Evolutionary conservation across 2,329 filamentous ascomycete species (phyloP).

Genomic region (Alternaria gansuensis): DNA sequence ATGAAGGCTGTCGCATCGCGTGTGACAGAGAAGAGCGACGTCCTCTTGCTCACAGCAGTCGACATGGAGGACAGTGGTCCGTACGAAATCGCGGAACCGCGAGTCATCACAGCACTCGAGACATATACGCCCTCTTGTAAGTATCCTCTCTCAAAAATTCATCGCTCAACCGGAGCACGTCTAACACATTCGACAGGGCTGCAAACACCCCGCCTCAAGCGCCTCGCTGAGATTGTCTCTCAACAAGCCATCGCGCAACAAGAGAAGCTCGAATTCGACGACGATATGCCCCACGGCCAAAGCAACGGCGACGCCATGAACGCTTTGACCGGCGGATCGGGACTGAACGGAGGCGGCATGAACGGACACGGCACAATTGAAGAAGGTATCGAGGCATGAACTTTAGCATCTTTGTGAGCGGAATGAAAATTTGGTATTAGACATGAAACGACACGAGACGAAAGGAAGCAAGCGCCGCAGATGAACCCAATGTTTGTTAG

Average conservation of each 20-base stretch:
- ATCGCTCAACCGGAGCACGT: conserved; percentile 2
- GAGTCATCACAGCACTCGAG: conserved; percentile 94
- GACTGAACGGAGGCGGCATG: conserved; percentile 26
- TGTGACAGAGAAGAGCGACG: conserved; percentile 98
- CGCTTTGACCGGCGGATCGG: conserved; percentile 21
- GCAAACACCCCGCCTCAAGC: conserved; percentile 93
- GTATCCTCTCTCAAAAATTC: conserved; percentile 47
- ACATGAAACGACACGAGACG: conserved; percentile 19
- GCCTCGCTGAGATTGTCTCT: conserved; percentile 96
- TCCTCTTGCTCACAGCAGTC: conserved; percentile 89
- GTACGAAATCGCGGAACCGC: conserved; percentile 97
- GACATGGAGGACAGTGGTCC: conserved; percentile 99
- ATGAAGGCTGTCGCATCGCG: conserved; percentile 99
- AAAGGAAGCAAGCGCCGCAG: conserved; percentile 9
- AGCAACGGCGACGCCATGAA: conserved; percentile 38
- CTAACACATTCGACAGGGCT: conserved; percentile 70
- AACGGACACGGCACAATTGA: conserved; percentile 32
- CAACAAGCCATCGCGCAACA: conserved; percentile 96
- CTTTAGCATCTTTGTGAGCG: conserved; percentile 22
- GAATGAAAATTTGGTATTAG: conserved; percentile 20
- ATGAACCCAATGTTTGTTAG: conserved; percentile 10
- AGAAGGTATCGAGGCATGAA: conserved; percentile 32
- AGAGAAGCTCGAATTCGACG: conserved; percentile 74
- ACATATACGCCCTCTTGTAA: conserved; percentile 98
- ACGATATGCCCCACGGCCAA: conserved; percentile 23